Conservation (phyloP, 1,139 yeast species). For the Sugiyamaella pinicola region DNA sequence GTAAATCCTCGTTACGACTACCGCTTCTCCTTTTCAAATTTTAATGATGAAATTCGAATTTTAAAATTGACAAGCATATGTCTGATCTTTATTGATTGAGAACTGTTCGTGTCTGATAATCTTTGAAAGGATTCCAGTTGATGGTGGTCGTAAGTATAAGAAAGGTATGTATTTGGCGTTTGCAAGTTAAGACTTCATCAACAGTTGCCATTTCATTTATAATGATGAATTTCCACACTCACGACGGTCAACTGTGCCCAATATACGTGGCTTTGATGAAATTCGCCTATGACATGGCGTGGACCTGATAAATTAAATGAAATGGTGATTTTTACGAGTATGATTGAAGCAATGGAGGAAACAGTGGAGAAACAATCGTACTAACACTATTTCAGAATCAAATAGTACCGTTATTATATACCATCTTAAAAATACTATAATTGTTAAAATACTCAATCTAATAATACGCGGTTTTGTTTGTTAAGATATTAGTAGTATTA, state of each 20-base stretch:
- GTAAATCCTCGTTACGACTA: neutral
- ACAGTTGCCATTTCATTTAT: constrained; percentile 25
- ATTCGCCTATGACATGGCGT: constrained; percentile 99
- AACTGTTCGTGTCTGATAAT: constrained; percentile 44
- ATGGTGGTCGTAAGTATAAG: constrained; percentile 2
- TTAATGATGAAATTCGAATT: constrained; percentile 64
- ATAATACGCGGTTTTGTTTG: neutral
- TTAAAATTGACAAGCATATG: constrained; percentile 93
- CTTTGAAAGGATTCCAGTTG: constrained; percentile 36
- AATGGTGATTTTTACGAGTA: neutral
- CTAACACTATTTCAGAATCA: too few relatives aligned
- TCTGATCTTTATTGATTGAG: constrained; percentile 77
- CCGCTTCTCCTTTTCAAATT: constrained; percentile 46
- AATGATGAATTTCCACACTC: constrained; percentile 94
- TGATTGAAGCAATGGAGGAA: neutral
- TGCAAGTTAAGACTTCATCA: neutral
- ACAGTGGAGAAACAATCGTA: too few relatives aligned
- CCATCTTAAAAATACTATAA: too few relatives aligned
- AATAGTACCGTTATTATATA: too few relatives aligned
- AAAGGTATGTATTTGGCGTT: neutral
- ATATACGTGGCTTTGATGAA: constrained; percentile 88
- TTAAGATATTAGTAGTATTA: neutral
- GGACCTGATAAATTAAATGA: constrained; percentile 60
- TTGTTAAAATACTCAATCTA: too few relatives aligned
- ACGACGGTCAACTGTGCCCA: constrained; percentile 99